A percentile compares a stretch with the other conserved stretches of the same genome.
phyloP scores from a whole-genome alignment of 345 rosid genomes.

The Clarkia xantiana region DNA sequence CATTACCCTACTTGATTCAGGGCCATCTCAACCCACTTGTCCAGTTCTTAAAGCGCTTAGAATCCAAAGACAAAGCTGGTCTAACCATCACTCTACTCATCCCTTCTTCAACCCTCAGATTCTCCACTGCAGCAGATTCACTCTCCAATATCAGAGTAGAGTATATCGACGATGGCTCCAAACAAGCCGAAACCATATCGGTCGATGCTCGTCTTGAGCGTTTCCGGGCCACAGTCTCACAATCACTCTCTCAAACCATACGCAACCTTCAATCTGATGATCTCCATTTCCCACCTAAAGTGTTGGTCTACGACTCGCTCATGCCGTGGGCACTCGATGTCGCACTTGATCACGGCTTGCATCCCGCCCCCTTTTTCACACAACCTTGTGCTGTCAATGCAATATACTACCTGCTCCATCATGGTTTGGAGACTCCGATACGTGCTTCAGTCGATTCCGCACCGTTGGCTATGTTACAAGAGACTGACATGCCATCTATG shows the following conservation, averaged over 20 bases:
- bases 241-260: conserved; percentile 8
- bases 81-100: conserved; percentile 10
- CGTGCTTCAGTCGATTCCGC: background rate
- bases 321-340: conserved; percentile 20
- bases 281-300: conserved; percentile 9
- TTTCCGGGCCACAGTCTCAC: conserved; percentile 2
- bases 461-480: background rate
- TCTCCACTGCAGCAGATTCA: background rate
- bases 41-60: conserved; percentile 17
- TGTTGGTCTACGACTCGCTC: conserved; percentile 16
- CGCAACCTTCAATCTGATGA: background rate
- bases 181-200: conserved; percentile 2
- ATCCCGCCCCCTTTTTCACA: conserved; percentile 15
- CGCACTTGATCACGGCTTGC: conserved; percentile 9
- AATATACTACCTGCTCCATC: conserved; percentile 6
- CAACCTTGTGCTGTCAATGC: conserved; percentile 14
- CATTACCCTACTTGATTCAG: conserved; percentile 11
- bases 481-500: conserved; percentile 2
- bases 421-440: conserved; percentile 2
- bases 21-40: conserved; percentile 25
- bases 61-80: conserved; percentile 18
- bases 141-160: conserved; percentile 6
- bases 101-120: conserved; percentile 2
- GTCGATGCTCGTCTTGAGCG: background rate
- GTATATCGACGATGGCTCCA: conserved; percentile 12